phyloP scores from a whole-genome alignment of 2,329 filamentous ascomycete species.

The Pyrenochaeta sp. region DNA sequence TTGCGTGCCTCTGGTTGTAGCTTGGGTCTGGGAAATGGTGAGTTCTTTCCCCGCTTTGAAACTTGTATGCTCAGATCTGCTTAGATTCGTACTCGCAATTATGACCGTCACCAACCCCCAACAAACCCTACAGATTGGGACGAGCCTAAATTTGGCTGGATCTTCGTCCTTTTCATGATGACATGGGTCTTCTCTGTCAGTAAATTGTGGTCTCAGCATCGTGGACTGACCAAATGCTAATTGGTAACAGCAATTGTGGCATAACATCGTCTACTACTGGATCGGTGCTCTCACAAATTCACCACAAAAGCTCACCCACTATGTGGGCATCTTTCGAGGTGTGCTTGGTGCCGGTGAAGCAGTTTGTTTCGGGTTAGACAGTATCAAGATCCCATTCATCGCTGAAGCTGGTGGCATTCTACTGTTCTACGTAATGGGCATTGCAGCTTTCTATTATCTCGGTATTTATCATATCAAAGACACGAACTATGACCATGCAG shows the following conservation, averaged over 20 bases:
- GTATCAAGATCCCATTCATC: conserved; percentile 38
- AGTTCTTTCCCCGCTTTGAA: neutral
- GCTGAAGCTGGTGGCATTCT: conserved; percentile 39
- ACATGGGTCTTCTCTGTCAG: conserved; percentile 37
- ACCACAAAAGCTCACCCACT: conserved; percentile 40
- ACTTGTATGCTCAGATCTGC: conserved; percentile 1
- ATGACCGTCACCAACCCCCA: conserved; percentile 31
- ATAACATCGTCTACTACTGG: conserved; percentile 43
- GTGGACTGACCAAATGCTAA: conserved; percentile 2
- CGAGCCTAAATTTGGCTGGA: conserved; percentile 34
- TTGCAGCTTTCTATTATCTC: conserved; percentile 37
- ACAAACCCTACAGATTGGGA: conserved; percentile 37
- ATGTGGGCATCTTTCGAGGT: conserved; percentile 40
- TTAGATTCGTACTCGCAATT: conserved; percentile 39
- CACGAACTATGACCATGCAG: conserved; percentile 36
- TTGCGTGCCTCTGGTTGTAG: conserved; percentile 31
- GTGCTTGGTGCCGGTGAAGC: conserved; percentile 41
- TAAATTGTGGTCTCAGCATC: neutral
- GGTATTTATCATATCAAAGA: conserved; percentile 37
- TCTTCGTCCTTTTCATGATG: conserved; percentile 41
- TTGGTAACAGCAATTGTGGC: conserved; percentile 32
- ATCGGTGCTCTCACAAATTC: conserved; percentile 42
- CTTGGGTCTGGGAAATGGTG: conserved; percentile 45
- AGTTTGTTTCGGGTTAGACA: conserved; percentile 41
- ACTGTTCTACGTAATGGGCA: conserved; percentile 36